phyloP scores from a whole-genome alignment of 495 filamentous ascomycete species.

The Articulospora tetracladia region DNA sequence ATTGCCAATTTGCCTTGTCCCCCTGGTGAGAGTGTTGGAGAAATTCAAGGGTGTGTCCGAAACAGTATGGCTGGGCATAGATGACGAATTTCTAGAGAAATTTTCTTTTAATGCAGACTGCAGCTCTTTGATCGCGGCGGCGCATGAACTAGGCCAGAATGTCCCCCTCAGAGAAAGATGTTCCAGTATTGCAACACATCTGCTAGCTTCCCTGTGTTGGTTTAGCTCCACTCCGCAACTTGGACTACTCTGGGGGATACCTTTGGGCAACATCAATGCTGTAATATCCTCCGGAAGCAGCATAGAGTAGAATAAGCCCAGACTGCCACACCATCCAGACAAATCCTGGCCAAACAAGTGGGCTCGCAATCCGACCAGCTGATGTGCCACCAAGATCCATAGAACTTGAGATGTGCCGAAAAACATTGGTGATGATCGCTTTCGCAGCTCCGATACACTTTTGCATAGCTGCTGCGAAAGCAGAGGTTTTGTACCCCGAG shows the following conservation, averaged over 20 bases:
- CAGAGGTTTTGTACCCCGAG: conserved; percentile 7
- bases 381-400: neutral
- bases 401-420: conserved; percentile 3
- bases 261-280: conserved; percentile 7
- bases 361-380: conserved; percentile 5
- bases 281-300: conserved; percentile 15
- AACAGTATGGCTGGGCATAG: neutral
- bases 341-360: conserved; percentile 18
- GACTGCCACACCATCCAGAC: conserved; percentile 8
- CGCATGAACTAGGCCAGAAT: conserved; percentile 16
- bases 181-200: conserved; percentile 11
- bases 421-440: conserved; percentile 12
- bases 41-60: neutral
- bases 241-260: too few relatives aligned
- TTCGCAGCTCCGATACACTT: conserved; percentile 19
- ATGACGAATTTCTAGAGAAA: neutral
- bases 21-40: neutral
- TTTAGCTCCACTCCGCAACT: too few relatives aligned
- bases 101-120: conserved; percentile 6
- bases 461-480: conserved; percentile 10
- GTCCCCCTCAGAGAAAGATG: conserved; percentile 11
- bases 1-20: neutral
- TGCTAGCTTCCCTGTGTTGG: conserved; percentile 6
- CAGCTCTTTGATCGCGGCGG: conserved; percentile 8
- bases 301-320: conserved; percentile 16